Percentiles rank a stretch among this genome's conserved stretches.
These are phyloP conservation scores for Kondoa subrosea DNA, from an alignment of 768 basidiomycete species.

Conservation along the genomic window DNA sequence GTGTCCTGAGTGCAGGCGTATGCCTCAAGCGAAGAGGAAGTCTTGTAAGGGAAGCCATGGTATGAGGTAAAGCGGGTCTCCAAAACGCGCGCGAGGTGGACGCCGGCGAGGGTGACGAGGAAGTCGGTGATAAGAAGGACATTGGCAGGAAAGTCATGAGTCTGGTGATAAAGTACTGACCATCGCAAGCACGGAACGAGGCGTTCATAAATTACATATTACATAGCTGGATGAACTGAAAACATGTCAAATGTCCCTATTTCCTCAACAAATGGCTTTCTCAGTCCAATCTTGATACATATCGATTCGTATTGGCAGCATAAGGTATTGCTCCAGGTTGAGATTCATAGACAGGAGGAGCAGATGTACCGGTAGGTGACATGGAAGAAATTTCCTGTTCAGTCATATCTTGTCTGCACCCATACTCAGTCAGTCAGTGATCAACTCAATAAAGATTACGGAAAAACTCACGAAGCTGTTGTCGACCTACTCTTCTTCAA, in stretches of 20 bases:
- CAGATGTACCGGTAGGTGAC: not conserved
- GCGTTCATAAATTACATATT: too few species aligned
- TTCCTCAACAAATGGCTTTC: too few species aligned
- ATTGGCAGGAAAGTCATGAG: too few species aligned
- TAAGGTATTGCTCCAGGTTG: not conserved
- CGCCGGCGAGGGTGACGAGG: too few species aligned
- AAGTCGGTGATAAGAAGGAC: too few species aligned
- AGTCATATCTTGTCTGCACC: not conserved
- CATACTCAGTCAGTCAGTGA: not conserved
- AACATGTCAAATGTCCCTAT: too few species aligned
- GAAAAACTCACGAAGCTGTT: not conserved
- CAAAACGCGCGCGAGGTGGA: too few species aligned
- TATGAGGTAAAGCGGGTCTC: not conserved
- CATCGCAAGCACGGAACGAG: too few species aligned
- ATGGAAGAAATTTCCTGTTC: not conserved
- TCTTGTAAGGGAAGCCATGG: not conserved
- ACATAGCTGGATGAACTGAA: too few species aligned
- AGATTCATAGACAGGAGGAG: not conserved
- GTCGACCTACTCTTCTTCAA: not conserved
- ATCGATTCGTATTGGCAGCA: not conserved
- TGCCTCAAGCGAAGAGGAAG: not conserved
- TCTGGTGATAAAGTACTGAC: too few species aligned
- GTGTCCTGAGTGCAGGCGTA: not conserved
- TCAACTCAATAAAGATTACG: not conserved
- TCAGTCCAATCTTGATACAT: not conserved